Evolutionary conservation across 768 basidiomycete genomes (phyloP), one percentile per base, ranked within the genome.

Genomic region (Leccinum disarticulatum): DNA sequence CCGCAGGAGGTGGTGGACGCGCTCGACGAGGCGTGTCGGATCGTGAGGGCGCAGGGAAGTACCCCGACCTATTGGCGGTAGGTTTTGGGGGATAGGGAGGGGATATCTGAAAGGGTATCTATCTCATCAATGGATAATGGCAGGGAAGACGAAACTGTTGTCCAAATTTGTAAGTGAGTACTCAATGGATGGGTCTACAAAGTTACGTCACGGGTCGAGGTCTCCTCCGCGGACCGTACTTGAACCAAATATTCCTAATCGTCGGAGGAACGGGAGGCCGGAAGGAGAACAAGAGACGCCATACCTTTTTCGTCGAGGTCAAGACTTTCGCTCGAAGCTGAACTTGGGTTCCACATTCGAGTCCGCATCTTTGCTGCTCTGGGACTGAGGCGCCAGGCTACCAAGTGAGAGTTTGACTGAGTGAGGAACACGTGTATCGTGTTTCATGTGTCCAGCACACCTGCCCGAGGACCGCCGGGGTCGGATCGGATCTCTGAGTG

Each of bases 1-100:
- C 81, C 83, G 3, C 76, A 82, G 41, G 82, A 80, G 30, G 76
- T 87, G 1, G 71, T 85, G 6, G 68, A 77, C 50, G 80, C 78
- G 17, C 69, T 85, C 10, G 80, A 86, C 54, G 77, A 83, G 59
- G 81, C 83, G 2, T 79, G 77, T 66, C 62, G 64, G 53, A 73
- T 78, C 56, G 79, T 81, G 14, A 71, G 69, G 43, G 68, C 64
- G 9, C 69, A 71, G 46, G 75, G 62, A 30, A 76, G 68, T 55
- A 70, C 66, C 19, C 74, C 77, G 2, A 52, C 60, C 19, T 79
- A 80, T 61, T 79, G 77, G 76, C 70, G 76, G 2, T 41, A 41
- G 9, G n/a, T 41, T n/a, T 1, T 4, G 2, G 41, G 38, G 41
- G 38, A n/a, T n/a, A 41, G 38, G 17, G 17, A 41, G 38, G 35